Evolutionary conservation across 495 filamentous ascomycete genomes (phyloP).

Genomic region (Penicillium paradoxum): DNA sequence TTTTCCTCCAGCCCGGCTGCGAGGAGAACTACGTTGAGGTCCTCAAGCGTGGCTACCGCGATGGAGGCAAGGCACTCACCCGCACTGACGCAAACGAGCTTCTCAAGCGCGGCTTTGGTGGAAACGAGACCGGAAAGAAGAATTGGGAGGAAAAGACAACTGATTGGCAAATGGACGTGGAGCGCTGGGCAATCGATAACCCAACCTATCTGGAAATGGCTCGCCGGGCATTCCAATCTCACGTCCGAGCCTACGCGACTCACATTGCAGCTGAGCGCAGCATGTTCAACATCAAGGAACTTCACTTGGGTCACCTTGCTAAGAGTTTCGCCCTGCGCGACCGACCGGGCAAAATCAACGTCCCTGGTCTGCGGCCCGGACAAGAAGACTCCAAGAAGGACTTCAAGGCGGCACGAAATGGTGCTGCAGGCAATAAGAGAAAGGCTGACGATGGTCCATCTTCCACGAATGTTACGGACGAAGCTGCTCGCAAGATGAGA

Average conservation of each 20-base stretch:
- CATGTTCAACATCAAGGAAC: conserved; percentile 80
- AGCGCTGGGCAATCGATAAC: conserved; percentile 63
- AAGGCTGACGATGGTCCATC: conserved; percentile 39
- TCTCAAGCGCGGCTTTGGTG: conserved; percentile 55
- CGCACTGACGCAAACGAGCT: conserved; percentile 56
- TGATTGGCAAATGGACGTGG: conserved; percentile 70
- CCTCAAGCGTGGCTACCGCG: conserved; percentile 55
- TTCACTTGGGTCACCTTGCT: conserved; percentile 90
- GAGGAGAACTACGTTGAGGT: conserved; percentile 87
- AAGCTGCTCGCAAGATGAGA: conserved; percentile 69
- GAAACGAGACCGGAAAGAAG: conserved; percentile 33
- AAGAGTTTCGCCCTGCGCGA: conserved; percentile 90
- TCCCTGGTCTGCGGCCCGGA: conserved; percentile 52
- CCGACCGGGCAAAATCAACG: conserved; percentile 77
- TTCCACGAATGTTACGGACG: conserved; percentile 46
- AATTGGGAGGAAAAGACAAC: conserved; percentile 69
- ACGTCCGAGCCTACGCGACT: conserved; percentile 91
- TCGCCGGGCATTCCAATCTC: conserved; percentile 78
- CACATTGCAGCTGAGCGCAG: conserved; percentile 76
- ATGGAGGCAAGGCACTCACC: conserved; percentile 48
- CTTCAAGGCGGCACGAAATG: conserved; percentile 40
- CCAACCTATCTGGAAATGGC: conserved; percentile 63
- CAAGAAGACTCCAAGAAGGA: conserved; percentile 45
- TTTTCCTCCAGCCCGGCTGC: conserved; percentile 84
- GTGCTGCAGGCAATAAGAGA: conserved; percentile 33